Percentiles rank a stretch among this genome's conserved stretches.
These are phyloP conservation scores for Lignosus rhinocerotis DNA, from an alignment of 1,284 basidiomycete species.

Conservation along the genomic window DNA sequence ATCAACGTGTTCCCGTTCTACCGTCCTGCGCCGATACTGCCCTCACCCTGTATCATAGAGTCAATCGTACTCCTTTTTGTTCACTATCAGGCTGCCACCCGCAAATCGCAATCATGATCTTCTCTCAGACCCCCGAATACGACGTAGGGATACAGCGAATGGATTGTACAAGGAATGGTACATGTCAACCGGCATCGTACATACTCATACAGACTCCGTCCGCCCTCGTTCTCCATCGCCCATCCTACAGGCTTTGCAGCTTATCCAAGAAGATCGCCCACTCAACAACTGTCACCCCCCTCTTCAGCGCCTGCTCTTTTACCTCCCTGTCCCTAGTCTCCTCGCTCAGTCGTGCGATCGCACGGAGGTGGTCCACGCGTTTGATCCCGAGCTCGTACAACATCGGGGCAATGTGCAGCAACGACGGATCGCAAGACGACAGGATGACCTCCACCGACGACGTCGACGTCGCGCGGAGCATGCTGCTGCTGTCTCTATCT, in stretches of 20 bases:
- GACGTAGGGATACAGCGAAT: neutral
- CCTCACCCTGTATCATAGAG: neutral
- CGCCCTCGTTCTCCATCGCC: neutral
- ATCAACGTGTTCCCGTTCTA: neutral
- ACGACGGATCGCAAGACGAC: slow-evolving; percentile 55
- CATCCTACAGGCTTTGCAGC: slow-evolving; percentile 32
- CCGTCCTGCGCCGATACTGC: neutral
- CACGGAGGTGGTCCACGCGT: slow-evolving; percentile 58
- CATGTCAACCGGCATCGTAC: neutral
- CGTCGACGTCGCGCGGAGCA: slow-evolving; percentile 32
- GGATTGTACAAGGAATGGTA: neutral
- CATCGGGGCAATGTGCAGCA: slow-evolving; percentile 57
- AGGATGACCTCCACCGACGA: slow-evolving; percentile 51
- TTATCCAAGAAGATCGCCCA: slow-evolving; percentile 77
- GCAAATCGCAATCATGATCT: too few relatives aligned
- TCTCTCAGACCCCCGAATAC: too few relatives aligned
- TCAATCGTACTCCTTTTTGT: neutral
- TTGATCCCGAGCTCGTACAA: slow-evolving; percentile 58
- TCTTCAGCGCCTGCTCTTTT: slow-evolving; percentile 61
- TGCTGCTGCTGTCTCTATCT: slow-evolving; percentile 12
- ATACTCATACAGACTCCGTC: neutral
- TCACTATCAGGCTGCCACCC: too few relatives aligned
- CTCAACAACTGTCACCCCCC: slow-evolving; percentile 68
- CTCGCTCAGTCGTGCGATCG: slow-evolving; percentile 57
- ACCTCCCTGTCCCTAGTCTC: slow-evolving; percentile 66